Percentiles rank a stretch among this genome's conserved stretches.
These are phyloP conservation scores for Spathaspora arborariae DNA, from an alignment of 805 yeast genomes.

Conservation along the genomic window DNA sequence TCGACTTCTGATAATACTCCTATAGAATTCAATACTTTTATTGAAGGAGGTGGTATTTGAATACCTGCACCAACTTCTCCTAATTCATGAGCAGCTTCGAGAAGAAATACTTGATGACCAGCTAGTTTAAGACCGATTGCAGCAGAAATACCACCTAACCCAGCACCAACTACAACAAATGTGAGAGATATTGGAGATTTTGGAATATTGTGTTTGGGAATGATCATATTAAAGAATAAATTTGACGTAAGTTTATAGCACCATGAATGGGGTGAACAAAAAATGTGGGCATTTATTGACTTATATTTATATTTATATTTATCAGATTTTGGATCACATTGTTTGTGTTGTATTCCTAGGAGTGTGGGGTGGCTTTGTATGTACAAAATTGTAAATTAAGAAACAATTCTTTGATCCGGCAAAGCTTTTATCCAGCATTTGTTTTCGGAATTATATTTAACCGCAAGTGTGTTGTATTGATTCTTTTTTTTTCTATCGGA, in stretches of 20 bases:
- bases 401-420: not conserved
- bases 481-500: no score
- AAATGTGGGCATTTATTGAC: not conserved
- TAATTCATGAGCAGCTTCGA: constrained; percentile 21
- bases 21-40: constrained; percentile 16
- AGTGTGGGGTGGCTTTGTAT: not conserved
- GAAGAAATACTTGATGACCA: constrained; percentile 22
- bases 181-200: constrained; percentile 10
- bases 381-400: not conserved
- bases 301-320: not conserved
- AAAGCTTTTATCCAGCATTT: not conserved
- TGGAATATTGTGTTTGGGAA: constrained; percentile 6
- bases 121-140: constrained; percentile 18
- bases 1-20: constrained; percentile 15
- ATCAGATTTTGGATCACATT: not conserved
- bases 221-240: not conserved
- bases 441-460: not conserved
- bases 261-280: not conserved
- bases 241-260: no score
- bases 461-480: no score
- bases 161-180: constrained; percentile 25
- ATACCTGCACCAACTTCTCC: constrained; percentile 34
- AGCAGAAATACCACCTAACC: constrained; percentile 27
- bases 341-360: not conserved
- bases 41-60: constrained; percentile 27